Evolutionary conservation across 768 basidiomycete genomes (phyloP), one percentile per base, ranked within the genome.

Genomic region (Mycena kentingensis): DNA sequence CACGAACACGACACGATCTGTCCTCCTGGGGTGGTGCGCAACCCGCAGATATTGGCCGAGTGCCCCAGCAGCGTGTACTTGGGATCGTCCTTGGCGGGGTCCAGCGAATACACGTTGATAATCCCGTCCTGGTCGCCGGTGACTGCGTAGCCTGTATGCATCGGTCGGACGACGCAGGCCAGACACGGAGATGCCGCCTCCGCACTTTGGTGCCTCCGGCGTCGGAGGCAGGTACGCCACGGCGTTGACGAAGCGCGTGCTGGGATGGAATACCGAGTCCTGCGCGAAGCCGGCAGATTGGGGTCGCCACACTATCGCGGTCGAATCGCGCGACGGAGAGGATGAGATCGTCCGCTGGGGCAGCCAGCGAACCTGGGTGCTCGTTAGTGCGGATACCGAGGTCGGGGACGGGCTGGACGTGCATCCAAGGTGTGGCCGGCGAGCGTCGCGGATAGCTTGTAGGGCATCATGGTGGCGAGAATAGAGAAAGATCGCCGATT

Each of bases 1-100:
- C 97, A 99, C 36, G 93, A 96, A 18, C 97, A 97, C 7, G 92
- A 95, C 51, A 97, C 84, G 54, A 98, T 86, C 44, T 81, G 77
- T 15, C 92, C 91, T 42, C 78, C 77, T 8, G 80, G 70, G 10
- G 82, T 81, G 4, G 84, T 81, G 63, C 91, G 79, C 50, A 99
- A 74, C 19, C 90, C 80, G 68, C 95, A 98, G 29, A 98, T 82
- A 65, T 98, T 98, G 41, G 87, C 85, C 12, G 83, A 81, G 68
- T 99, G 97, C 21, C 96, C 97, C 29, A 98, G 66, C 24, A 98
- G 79, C 19, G 85, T 83, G 72, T 87, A 90, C 62, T 82, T 77
- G 19, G 96, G 93, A 54, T 94, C 88, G 50, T 83, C 81, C 60
- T 76, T 79, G 16, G 77, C 68, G 28, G 72, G 64, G 7, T 75